Evolutionary conservation across 1,284 basidiomycete genomes (phyloP).

Genomic region (Microstroma glucosiphilum): DNA sequence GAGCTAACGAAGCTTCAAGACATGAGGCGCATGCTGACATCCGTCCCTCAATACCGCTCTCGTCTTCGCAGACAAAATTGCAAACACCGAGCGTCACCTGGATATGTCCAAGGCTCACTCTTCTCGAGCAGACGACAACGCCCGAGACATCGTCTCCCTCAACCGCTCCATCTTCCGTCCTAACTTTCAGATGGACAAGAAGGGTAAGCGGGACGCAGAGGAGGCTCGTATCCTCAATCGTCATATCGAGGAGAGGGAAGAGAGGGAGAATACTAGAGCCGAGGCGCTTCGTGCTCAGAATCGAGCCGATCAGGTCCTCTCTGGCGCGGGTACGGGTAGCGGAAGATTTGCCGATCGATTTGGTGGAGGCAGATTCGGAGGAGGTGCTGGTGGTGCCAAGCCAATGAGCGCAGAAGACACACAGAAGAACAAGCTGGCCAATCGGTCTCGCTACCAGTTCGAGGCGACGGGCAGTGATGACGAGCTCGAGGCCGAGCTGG

Average conservation of each 20-base stretch:
- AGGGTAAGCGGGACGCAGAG: conserved; percentile 79
- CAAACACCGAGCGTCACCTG: conserved; percentile 90
- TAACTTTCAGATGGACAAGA: conserved; percentile 53
- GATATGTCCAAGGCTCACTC: conserved; percentile 89
- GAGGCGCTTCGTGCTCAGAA: conserved; percentile 79
- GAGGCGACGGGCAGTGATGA: conserved; percentile 94
- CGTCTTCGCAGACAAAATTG: conserved; percentile 56
- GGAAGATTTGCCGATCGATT: conserved; percentile 17
- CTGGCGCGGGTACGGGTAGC: conserved; percentile 28
- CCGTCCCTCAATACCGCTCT: neutral
- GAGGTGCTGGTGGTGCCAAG: conserved; percentile 54
- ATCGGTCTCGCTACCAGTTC: conserved; percentile 81
- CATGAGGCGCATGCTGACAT: conserved; percentile 7
- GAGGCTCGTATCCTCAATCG: conserved; percentile 81
- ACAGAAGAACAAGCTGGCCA: conserved; percentile 56
- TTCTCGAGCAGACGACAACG: conserved; percentile 81
- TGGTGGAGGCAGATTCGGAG: conserved; percentile 35
- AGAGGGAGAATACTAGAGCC: conserved; percentile 56
- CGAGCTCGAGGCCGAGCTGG: conserved; percentile 71
- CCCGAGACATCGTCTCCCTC: conserved; percentile 85
- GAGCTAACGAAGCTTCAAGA: conserved; percentile 14
- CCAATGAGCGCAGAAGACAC: conserved; percentile 52
- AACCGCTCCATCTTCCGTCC: conserved; percentile 86
- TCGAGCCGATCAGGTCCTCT: conserved; percentile 68
- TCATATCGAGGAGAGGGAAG: conserved; percentile 79